A percentile compares a stretch with the other conserved stretches of the same genome.
These are phyloP conservation scores for Begonia masoniana DNA, from an alignment of 306 rosid species.

Conservation along the genomic window DNA sequence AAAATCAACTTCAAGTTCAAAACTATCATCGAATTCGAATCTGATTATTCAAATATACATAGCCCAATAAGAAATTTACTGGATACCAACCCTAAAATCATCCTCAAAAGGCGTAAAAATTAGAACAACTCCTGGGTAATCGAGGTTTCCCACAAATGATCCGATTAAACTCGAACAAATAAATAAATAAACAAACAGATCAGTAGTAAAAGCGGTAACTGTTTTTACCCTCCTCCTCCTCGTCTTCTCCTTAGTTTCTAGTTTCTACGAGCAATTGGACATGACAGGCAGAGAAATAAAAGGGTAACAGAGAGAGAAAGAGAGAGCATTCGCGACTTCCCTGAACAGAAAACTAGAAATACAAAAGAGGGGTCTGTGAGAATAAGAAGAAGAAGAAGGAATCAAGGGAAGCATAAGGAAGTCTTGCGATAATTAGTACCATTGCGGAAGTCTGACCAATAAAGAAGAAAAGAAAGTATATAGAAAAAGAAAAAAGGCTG, in stretches of 20 bases:
- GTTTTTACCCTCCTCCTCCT: constrained; percentile 20
- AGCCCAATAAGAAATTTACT: constrained; percentile 7
- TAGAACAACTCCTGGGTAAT: constrained; percentile 16
- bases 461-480: neutral
- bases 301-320: constrained; percentile 14
- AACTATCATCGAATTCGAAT: constrained; percentile 4
- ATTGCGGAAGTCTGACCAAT: constrained; percentile 25
- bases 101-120: constrained; percentile 1
- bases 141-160: constrained; percentile 25
- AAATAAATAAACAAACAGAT: constrained; percentile 17
- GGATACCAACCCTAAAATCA: constrained; percentile 23
- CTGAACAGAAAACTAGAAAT: constrained; percentile 1
- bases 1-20: constrained; percentile 4
- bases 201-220: constrained; percentile 9
- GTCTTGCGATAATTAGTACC: constrained; percentile 24
- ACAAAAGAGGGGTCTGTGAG: constrained; percentile 10
- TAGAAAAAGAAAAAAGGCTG: constrained; percentile 2
- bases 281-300: constrained; percentile 13
- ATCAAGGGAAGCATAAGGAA: constrained; percentile 15
- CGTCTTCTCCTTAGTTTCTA: constrained; percentile 2
- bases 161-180: neutral
- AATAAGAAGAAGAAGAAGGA: constrained; percentile 19
- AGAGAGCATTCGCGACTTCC: constrained; percentile 13
- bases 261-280: constrained; percentile 13
- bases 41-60: constrained; percentile 8